phyloP scores from a whole-genome alignment of 345 rosid genomes.

The Trapa incisa region DNA sequence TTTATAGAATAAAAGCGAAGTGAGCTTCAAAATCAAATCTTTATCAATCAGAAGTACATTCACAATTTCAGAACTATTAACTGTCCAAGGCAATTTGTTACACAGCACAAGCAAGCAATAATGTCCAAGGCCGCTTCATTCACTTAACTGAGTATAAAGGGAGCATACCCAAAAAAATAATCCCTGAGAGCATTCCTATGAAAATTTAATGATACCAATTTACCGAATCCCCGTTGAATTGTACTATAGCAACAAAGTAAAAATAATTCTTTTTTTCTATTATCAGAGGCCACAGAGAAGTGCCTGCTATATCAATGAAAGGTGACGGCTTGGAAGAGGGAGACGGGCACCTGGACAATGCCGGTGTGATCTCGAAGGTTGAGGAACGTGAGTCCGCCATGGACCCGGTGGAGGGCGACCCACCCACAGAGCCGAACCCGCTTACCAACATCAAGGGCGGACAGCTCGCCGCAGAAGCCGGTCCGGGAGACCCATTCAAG shows the following conservation, averaged over 20 bases:
- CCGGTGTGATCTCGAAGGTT: slow-evolving; percentile 96
- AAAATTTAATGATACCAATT: too few relatives aligned
- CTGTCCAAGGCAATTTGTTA: too few relatives aligned
- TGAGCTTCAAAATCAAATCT: too few relatives aligned
- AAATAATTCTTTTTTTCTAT: not conserved
- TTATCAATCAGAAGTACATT: too few relatives aligned
- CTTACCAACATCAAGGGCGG: slow-evolving; percentile 50
- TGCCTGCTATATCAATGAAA: not conserved
- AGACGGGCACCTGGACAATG: slow-evolving; percentile 53
- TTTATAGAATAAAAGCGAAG: too few relatives aligned
- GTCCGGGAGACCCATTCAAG: slow-evolving; percentile 72
- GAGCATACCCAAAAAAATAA: too few relatives aligned
- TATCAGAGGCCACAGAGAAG: not conserved
- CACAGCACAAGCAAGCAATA: too few relatives aligned
- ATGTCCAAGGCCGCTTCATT: too few relatives aligned
- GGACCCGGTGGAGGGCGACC: slow-evolving; percentile 90
- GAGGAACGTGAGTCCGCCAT: slow-evolving; percentile 83
- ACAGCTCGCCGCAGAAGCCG: slow-evolving; percentile 52
- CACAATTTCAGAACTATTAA: too few relatives aligned
- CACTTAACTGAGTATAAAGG: too few relatives aligned
- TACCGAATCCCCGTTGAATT: not conserved
- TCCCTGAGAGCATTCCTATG: too few relatives aligned
- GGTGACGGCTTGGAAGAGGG: not conserved
- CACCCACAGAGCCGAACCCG: slow-evolving; percentile 87
- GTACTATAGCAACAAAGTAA: not conserved